phyloP scores from a whole-genome alignment of 1,284 basidiomycete genomes.

The Sparassis latifolia region DNA sequence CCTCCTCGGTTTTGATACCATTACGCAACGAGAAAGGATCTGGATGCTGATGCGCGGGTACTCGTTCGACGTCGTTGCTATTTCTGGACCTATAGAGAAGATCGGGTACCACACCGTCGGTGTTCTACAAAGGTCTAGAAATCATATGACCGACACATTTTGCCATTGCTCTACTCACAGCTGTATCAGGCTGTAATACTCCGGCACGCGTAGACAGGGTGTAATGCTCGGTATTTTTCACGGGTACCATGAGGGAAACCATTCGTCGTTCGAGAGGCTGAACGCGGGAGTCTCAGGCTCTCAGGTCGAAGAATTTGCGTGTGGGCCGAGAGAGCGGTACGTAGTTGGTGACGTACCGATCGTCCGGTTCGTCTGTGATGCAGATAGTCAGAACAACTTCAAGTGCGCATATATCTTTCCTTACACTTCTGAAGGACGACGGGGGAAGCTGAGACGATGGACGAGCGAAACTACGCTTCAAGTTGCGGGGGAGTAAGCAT shows the following conservation, averaged over 20 bases:
- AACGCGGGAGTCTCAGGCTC: neutral
- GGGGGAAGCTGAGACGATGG: too few relatives aligned
- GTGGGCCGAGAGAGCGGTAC: too few relatives aligned
- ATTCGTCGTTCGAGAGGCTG: neutral
- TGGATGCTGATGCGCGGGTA: slow-evolving; percentile 6
- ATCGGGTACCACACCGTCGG: slow-evolving; percentile 21
- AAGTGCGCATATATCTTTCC: too few relatives aligned
- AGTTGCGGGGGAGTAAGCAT: too few relatives aligned
- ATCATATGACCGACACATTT: neutral
- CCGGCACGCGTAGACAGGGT: slow-evolving; percentile 9
- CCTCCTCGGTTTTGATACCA: slow-evolving; percentile 51
- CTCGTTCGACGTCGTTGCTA: slow-evolving; percentile 20
- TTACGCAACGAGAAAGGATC: slow-evolving; percentile 61
- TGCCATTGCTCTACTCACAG: slow-evolving; percentile 3
- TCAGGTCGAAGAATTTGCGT: too few relatives aligned
- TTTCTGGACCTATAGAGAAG: slow-evolving; percentile 9
- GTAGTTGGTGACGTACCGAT: too few relatives aligned
- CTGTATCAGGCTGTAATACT: slow-evolving; percentile 5
- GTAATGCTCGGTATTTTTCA: slow-evolving; percentile 12
- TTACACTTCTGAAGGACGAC: too few relatives aligned
- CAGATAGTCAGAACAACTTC: too few relatives aligned
- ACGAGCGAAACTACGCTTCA: too few relatives aligned
- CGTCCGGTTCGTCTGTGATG: too few relatives aligned
- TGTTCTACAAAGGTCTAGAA: slow-evolving; percentile 10
- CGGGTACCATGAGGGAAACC: slow-evolving; percentile 10